Evolutionary conservation across 1,284 basidiomycete species (phyloP).

Genomic region (Tremellales sp.): DNA sequence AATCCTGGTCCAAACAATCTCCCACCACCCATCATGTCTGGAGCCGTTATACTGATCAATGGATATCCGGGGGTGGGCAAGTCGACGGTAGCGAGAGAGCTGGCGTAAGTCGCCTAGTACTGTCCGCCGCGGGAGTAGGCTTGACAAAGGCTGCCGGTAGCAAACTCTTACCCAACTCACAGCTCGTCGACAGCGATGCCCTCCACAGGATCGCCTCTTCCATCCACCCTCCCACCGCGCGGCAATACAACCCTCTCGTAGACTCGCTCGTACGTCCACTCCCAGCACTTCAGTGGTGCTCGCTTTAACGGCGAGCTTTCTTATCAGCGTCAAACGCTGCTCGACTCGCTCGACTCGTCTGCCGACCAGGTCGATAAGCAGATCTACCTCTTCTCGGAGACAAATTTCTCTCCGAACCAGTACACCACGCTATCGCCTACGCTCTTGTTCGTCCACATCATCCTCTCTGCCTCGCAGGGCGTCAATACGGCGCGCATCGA

Average conservation of each 20-base stretch:
- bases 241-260: too few relatives aligned
- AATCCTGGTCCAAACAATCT: too few relatives aligned
- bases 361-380: background rate
- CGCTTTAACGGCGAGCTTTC: background rate
- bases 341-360: constrained; percentile 3
- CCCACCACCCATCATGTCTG: constrained; percentile 16
- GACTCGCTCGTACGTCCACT: too few relatives aligned
- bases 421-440: too few relatives aligned
- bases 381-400: background rate
- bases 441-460: constrained; percentile 30
- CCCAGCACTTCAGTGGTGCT: background rate
- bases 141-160: too few relatives aligned
- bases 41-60: constrained; percentile 30
- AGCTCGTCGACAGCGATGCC: constrained; percentile 26
- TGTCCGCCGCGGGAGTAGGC: too few relatives aligned
- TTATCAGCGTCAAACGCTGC: constrained; percentile 14
- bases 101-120: constrained; percentile 26
- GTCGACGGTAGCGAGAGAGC: constrained; percentile 25
- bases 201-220: constrained; percentile 12
- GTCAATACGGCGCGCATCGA: too few relatives aligned
- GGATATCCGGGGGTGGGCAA: constrained; percentile 40
- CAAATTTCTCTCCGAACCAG: too few relatives aligned
- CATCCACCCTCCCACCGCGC: too few relatives aligned
- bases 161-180: constrained; percentile 30
- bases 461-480: constrained; percentile 21